Evolutionary conservation across 106 monocot genomes (phyloP).

Genomic region (Vanilla planifolia): DNA sequence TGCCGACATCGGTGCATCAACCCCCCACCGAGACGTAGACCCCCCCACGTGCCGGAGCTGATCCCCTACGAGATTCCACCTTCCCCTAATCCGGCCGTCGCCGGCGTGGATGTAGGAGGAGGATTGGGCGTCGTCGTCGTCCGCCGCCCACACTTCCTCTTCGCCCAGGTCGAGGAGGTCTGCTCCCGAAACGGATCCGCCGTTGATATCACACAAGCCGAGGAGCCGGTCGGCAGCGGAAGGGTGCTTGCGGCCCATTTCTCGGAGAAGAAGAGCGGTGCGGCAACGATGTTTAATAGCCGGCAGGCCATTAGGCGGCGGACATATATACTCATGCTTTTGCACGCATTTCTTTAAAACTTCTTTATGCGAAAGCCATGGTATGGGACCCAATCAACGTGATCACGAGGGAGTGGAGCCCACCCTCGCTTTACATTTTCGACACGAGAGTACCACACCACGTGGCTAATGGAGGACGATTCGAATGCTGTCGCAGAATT

Average conservation of each 20-base stretch:
- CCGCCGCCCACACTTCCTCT: constrained; percentile 53
- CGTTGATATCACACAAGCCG: constrained; percentile 20
- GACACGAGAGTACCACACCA: too few species aligned
- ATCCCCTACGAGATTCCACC: not conserved
- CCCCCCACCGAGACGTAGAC: constrained; percentile 14
- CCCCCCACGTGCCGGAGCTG: constrained; percentile 20
- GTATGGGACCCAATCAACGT: too few species aligned
- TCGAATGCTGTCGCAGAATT: too few species aligned
- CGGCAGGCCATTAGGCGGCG: too few species aligned
- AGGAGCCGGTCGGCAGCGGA: constrained; percentile 15
- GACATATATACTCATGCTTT: too few species aligned
- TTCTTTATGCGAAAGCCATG: too few species aligned
- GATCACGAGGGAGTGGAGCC: too few species aligned
- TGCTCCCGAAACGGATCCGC: constrained; percentile 2
- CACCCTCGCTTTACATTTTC: too few species aligned
- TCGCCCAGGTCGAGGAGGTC: constrained; percentile 39
- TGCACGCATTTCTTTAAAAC: too few species aligned
- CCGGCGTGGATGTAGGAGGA: not conserved
- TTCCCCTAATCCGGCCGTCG: not conserved
- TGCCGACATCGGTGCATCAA: constrained; percentile 19
- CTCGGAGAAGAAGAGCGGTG: too few species aligned
- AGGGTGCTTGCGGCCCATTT: constrained; percentile 25
- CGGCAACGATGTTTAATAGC: too few species aligned
- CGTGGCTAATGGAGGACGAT: too few species aligned
- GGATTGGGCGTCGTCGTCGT: not conserved